Percentiles rank a stretch among this genome's conserved stretches.
Conservation (phyloP, 1,284 basidiomycete species). For the Trichosporon sp. region DNA sequence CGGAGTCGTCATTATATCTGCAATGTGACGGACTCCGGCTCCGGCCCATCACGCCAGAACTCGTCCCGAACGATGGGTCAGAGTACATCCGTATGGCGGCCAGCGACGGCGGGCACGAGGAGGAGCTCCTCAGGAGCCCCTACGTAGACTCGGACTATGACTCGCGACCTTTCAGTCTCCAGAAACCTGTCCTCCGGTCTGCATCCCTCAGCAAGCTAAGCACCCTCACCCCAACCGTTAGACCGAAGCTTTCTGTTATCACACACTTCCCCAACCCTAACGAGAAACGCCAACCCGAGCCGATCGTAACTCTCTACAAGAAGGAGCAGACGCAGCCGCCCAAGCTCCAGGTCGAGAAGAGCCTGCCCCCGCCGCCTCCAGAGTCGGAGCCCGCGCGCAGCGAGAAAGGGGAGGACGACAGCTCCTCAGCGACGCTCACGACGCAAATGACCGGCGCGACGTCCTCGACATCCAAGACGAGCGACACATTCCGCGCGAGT, state of each 20-base stretch:
- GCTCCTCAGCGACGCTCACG: not conserved
- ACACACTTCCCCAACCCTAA: not conserved
- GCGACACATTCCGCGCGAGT: not conserved
- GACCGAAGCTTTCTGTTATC: conserved; percentile 10
- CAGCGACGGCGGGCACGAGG: conserved; percentile 12
- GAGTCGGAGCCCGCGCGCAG: not conserved
- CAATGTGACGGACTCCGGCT: conserved; percentile 15
- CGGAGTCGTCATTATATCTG: conserved; percentile 9
- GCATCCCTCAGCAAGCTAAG: conserved; percentile 1
- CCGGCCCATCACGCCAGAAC: conserved; percentile 7
- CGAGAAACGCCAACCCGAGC: not conserved
- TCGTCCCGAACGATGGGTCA: conserved; percentile 6
- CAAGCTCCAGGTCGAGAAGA: not conserved
- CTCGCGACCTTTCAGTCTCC: conserved; percentile 5
- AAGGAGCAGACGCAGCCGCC: not conserved
- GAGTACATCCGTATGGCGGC: conserved; percentile 11
- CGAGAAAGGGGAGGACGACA: not conserved
- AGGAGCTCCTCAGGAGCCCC: conserved; percentile 11
- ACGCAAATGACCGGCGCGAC: conserved; percentile 12
- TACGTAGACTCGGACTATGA: conserved; percentile 7
- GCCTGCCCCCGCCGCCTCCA: not conserved
- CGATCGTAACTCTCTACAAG: conserved; percentile 1
- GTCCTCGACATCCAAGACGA: not conserved
- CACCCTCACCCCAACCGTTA: not conserved
- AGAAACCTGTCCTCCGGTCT: conserved; percentile 5